A percentile compares a stretch with the other conserved stretches of the same genome.
These are phyloP conservation scores for Evernia prunastri DNA, from an alignment of 495 filamentous ascomycete species.

Conservation along the genomic window DNA sequence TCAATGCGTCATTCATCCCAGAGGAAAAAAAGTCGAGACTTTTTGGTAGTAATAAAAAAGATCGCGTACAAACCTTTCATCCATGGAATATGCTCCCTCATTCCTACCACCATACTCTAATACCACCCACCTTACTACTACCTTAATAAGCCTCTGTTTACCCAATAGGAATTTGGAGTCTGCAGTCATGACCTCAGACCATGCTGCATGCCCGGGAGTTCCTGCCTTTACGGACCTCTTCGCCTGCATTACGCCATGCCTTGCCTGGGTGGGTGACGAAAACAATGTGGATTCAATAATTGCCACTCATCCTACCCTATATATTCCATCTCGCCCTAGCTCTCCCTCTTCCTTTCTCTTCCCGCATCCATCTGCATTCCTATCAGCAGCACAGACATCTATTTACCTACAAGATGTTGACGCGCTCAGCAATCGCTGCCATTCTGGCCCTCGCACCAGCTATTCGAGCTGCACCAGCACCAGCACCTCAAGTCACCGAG, in stretches of 20 bases:
- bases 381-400: not conserved
- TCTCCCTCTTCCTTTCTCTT: not conserved
- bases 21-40: not conserved
- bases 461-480: conserved; percentile 22
- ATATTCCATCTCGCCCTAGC: not conserved
- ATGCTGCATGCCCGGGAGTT: not conserved
- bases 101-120: no score
- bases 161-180: no score
- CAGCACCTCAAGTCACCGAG: conserved; percentile 21
- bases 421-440: conserved; percentile 8
- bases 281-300: not conserved
- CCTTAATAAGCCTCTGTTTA: no score
- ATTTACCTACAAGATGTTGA: conserved; percentile 10
- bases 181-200: not conserved
- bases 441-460: conserved; percentile 17
- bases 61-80: no score
- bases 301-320: not conserved
- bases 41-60: not conserved
- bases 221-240: not conserved
- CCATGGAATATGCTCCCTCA: no score
- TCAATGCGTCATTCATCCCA: not conserved
- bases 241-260: not conserved
- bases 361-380: not conserved
- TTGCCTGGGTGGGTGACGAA: conserved; percentile 2
- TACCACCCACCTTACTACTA: no score